These are phyloP conservation scores for Potentilla sterilis DNA, from an alignment of 306 rosid species.

Conservation along the genomic window DNA sequence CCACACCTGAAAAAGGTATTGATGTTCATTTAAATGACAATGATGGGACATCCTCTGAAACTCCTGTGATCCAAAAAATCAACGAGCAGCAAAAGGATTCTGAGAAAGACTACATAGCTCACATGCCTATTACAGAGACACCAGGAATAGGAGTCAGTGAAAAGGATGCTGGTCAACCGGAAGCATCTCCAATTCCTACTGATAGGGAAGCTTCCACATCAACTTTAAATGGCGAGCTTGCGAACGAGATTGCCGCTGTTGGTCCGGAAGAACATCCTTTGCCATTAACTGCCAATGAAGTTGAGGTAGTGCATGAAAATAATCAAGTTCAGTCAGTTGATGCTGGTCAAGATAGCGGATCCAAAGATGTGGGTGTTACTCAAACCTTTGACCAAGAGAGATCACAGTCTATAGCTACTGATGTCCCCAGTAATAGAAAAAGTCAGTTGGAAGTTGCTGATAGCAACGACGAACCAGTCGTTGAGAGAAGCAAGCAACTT, in stretches of 20 bases:
- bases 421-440: constrained; percentile 36
- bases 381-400: constrained; percentile 40
- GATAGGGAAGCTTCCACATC: constrained; percentile 39
- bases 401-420: constrained; percentile 43
- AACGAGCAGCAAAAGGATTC: constrained; percentile 35
- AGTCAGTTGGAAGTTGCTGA: constrained; percentile 36
- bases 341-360: constrained; percentile 38
- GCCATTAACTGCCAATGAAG: constrained; percentile 30
- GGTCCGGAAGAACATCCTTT: constrained; percentile 44
- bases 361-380: constrained; percentile 40
- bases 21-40: constrained; percentile 39
- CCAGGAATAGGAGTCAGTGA: constrained; percentile 41
- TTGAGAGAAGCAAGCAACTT: constrained; percentile 41
- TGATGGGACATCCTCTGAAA: constrained; percentile 34
- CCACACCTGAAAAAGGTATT: constrained; percentile 39
- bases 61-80: constrained; percentile 36
- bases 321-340: constrained; percentile 30
- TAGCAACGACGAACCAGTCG: constrained; percentile 39
- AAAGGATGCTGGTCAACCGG: constrained; percentile 35
- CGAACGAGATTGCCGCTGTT: constrained; percentile 41
- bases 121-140: constrained; percentile 34
- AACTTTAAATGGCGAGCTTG: constrained; percentile 45
- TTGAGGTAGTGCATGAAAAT: constrained; percentile 38
- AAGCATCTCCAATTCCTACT: constrained; percentile 33
- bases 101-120: constrained; percentile 33